Base-by-base conservation (phyloP, 805 yeast species). In the Candida pseudofarinosa region DNA sequence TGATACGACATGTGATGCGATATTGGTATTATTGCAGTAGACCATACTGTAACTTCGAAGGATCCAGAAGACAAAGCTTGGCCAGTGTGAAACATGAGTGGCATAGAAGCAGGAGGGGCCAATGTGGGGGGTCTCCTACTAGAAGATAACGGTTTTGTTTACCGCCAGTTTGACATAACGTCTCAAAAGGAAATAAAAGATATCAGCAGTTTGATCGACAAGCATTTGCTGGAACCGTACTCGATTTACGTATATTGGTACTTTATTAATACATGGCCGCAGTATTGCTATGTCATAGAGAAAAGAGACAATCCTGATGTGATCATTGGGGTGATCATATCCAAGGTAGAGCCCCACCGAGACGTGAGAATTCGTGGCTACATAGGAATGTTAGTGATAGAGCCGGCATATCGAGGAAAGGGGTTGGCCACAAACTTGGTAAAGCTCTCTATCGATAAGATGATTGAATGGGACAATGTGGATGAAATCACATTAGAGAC, bases 401-500 rank as follows among this genome's bases (percentile, higher is more conserved):
- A 82, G 39, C 79, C 80, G 32, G 58, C 64, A 13, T 81, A 74
- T 58, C 69, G 99, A 42, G 90, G 95, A 2, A 69, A 67, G 35
- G 96, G 97, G 1, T 84, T 90, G 37, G 97, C 97, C 2, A 83
- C 83, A 50, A 67, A 68, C 37, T 71, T 93, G 39, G 89, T 89
- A 14, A 69, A 72, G 37, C 54, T 69, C 43, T 79, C 85, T 4
- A 74, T 91, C 3, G 76, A 76, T 13, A 73, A 73, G 32, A 85
- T 93, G 90, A 73, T 74, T 4, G 54, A 62, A n/a, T 57, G 65
- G 39, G 73, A 74, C 45, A 66, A 77, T 1, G 88, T 90, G 35
- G 98, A 93, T 63, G 99, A 93, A 61, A 79, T 90, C n/a, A 83
- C 84, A 69, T 70, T 93, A 45, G 99, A 93, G 58, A 88, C 99